A percentile compares a stretch with the other conserved stretches of the same genome.
These are phyloP conservation scores for Kuraishia piskuri DNA, from an alignment of 805 yeast genomes.

Conservation along the genomic window DNA sequence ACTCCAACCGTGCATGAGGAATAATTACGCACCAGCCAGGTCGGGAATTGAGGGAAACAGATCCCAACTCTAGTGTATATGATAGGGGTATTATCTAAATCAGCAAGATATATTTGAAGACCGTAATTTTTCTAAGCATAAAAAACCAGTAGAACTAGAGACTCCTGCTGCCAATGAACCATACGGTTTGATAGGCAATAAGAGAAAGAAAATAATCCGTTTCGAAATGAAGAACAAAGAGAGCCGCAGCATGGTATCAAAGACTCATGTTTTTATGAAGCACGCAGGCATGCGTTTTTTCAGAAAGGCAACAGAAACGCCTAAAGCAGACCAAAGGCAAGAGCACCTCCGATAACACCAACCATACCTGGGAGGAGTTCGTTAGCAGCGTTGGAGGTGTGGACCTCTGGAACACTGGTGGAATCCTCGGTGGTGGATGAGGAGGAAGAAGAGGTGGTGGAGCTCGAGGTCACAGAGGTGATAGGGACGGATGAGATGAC, in stretches of 20 bases:
- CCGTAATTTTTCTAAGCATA: not conserved
- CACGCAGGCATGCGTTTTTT: not conserved
- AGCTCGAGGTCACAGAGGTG: constrained; percentile 10
- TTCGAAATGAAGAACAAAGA: not conserved
- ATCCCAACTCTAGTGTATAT: no score
- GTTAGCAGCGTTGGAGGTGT: constrained; percentile 3
- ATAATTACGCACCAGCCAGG: no score
- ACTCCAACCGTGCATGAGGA: not conserved
- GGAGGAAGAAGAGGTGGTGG: constrained; percentile 3
- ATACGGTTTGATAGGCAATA: not conserved
- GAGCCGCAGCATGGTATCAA: not conserved
- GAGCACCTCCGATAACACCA: constrained; percentile 6
- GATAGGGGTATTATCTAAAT: no score
- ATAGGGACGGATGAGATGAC: constrained; percentile 8
- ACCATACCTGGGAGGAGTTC: constrained; percentile 5
- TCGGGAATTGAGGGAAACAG: no score
- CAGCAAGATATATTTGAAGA: not conserved
- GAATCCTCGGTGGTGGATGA: constrained; percentile 1
- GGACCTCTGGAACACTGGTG: not conserved
- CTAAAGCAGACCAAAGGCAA: constrained; percentile 4
- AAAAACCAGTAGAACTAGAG: not conserved
- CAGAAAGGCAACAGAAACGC: not conserved
- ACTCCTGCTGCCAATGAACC: not conserved
- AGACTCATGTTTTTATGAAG: not conserved
- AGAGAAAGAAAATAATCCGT: not conserved